These are phyloP conservation scores for Candida railenensis DNA, from an alignment of 805 yeast species.

Conservation along the genomic window DNA sequence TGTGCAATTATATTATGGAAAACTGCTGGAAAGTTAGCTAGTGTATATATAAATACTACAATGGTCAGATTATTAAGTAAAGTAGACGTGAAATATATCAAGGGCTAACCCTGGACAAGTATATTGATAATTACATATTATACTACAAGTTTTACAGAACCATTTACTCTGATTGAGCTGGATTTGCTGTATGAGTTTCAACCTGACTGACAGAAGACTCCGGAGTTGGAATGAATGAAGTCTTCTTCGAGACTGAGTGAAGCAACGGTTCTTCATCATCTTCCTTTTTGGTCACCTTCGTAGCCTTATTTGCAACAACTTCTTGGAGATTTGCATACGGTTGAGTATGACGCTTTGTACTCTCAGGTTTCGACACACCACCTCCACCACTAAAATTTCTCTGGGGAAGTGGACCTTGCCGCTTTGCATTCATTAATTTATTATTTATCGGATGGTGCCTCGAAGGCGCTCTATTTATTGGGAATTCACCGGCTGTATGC, in stretches of 20 bases:
- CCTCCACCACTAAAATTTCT: neutral
- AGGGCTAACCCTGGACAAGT: no score
- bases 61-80: no score
- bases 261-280: slow-evolving; percentile 2
- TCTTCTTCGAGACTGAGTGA: slow-evolving; percentile 5
- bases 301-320: slow-evolving; percentile 11
- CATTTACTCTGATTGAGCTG: neutral
- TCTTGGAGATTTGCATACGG: slow-evolving; percentile 10
- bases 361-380: slow-evolving; percentile 11
- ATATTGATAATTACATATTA: no score
- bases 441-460: slow-evolving; percentile 34
- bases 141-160: neutral
- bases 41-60: neutral
- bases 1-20: neutral
- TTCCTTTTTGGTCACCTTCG: slow-evolving; percentile 6
- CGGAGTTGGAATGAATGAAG: slow-evolving; percentile 14
- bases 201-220: slow-evolving; percentile 14
- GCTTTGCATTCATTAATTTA: slow-evolving; percentile 12
- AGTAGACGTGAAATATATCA: neutral
- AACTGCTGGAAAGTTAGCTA: neutral
- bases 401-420: neutral
- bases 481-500: neutral
- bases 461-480: slow-evolving; percentile 6
- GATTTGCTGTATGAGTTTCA: slow-evolving; percentile 5
- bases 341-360: slow-evolving; percentile 7